These are phyloP conservation scores for Bacidia rubella DNA, from an alignment of 495 filamentous ascomycete genomes.

Conservation along the genomic window DNA sequence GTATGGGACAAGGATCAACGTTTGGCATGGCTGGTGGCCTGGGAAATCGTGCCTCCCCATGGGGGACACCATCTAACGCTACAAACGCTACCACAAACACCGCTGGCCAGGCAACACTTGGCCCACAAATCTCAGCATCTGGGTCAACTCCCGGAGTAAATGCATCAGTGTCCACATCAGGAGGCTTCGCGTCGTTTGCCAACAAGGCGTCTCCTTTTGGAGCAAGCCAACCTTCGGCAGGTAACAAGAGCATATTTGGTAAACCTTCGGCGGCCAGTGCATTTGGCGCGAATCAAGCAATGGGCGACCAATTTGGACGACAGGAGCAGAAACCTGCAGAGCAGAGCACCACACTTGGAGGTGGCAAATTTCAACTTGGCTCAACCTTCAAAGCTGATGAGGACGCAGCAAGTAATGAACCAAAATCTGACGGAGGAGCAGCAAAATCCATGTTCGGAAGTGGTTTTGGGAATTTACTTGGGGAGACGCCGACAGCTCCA, in stretches of 20 bases:
- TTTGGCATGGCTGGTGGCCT: slow-evolving; percentile 38
- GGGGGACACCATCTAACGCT: slow-evolving; percentile 23
- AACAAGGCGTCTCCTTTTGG: slow-evolving; percentile 41
- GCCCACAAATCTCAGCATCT: slow-evolving; percentile 16
- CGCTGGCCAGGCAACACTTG: slow-evolving; percentile 24
- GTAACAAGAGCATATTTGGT: slow-evolving; percentile 13
- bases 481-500: slow-evolving; percentile 29
- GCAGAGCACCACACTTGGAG: slow-evolving; percentile 38
- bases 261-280: slow-evolving; percentile 19
- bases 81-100: slow-evolving; percentile 14
- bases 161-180: slow-evolving; percentile 17
- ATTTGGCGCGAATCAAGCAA: slow-evolving; percentile 26
- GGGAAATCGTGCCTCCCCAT: slow-evolving; percentile 28
- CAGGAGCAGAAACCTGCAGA: slow-evolving; percentile 23
- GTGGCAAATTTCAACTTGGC: slow-evolving; percentile 52
- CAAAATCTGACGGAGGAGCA: slow-evolving; percentile 30
- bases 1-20: slow-evolving; percentile 23
- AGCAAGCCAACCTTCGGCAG: slow-evolving; percentile 19
- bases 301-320: slow-evolving; percentile 25
- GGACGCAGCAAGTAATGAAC: slow-evolving; percentile 44
- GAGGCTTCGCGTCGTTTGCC: slow-evolving; percentile 49
- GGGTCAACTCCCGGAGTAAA: slow-evolving; percentile 3
- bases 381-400: slow-evolving; percentile 72
- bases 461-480: slow-evolving; percentile 32
- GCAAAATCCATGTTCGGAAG: slow-evolving; percentile 39